Evolutionary conservation across 176 grass and related monocot genomes (phyloP).

Genomic region (Otatea glauca): DNA sequence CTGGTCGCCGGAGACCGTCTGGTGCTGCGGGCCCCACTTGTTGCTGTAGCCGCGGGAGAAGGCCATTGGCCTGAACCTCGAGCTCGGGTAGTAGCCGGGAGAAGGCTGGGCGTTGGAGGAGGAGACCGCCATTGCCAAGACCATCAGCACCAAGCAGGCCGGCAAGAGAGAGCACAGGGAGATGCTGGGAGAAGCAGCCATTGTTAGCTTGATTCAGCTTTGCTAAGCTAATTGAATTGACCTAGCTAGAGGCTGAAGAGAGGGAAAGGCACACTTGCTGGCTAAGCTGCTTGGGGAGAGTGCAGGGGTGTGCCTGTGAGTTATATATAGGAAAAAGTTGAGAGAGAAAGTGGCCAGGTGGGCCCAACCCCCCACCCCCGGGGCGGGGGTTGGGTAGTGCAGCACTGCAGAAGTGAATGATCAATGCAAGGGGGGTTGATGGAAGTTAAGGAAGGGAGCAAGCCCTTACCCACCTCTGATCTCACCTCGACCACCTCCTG

Average conservation of each 20-base stretch:
- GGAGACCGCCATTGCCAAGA: constrained; percentile 25
- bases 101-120: constrained; percentile 60
- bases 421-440: background rate
- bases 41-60: constrained; percentile 59
- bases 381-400: constrained; percentile 23
- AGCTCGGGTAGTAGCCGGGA: constrained; percentile 71
- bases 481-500: background rate
- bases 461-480: background rate
- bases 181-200: background rate
- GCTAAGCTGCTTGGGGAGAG: constrained; percentile 1
- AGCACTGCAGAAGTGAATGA: constrained; percentile 33
- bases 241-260: background rate
- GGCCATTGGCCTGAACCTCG: constrained; percentile 30
- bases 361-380: background rate
- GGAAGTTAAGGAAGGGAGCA: background rate
- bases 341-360: background rate
- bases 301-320: background rate
- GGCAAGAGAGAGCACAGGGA: background rate
- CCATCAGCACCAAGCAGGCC: constrained; percentile 20
- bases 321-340: constrained; percentile 20
- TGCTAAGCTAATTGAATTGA: background rate
- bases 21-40: constrained; percentile 76
- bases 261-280: background rate
- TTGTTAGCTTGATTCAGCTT: background rate
- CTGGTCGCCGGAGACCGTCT: constrained; percentile 60